These are phyloP conservation scores for Fraxinus sp. DNA, from an alignment of 305 asterid species.

Conservation along the genomic window DNA sequence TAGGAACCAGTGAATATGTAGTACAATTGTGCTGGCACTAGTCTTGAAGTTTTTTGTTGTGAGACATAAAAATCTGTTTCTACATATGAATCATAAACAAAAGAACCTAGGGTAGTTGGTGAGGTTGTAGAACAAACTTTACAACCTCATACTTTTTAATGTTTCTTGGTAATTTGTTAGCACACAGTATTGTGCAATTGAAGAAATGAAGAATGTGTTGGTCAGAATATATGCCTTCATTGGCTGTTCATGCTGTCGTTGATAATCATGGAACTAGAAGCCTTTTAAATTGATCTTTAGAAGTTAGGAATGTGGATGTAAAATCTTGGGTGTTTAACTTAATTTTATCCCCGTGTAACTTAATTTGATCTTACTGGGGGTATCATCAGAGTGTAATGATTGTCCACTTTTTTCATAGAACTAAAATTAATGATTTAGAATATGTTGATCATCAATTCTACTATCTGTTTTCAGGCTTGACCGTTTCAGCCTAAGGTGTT, in stretches of 20 bases:
- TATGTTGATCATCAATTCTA: constrained; percentile 18
- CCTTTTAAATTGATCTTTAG: background rate
- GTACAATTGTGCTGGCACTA: background rate
- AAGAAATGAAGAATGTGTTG: background rate
- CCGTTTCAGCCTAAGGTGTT: constrained; percentile 50
- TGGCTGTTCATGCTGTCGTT: background rate
- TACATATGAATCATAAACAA: background rate
- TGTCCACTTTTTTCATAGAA: background rate
- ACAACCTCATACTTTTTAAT: background rate
- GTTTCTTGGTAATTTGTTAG: background rate
- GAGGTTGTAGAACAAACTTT: background rate
- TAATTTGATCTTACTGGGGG: background rate
- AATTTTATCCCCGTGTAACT: background rate
- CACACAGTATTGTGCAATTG: background rate
- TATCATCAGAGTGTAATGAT: background rate
- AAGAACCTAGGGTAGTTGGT: background rate
- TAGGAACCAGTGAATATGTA: background rate
- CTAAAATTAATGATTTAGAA: background rate
- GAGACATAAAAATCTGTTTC: background rate
- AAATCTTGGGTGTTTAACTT: background rate
- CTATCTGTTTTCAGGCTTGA: constrained; percentile 48
- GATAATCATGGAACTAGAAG: background rate
- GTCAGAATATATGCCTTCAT: background rate
- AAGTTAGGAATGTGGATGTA: background rate
- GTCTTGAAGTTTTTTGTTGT: background rate